Percentiles rank a stretch among this genome's conserved stretches.
Conservation (phyloP, 2,329 filamentous ascomycete species). For the Alternaria viburni region DNA sequence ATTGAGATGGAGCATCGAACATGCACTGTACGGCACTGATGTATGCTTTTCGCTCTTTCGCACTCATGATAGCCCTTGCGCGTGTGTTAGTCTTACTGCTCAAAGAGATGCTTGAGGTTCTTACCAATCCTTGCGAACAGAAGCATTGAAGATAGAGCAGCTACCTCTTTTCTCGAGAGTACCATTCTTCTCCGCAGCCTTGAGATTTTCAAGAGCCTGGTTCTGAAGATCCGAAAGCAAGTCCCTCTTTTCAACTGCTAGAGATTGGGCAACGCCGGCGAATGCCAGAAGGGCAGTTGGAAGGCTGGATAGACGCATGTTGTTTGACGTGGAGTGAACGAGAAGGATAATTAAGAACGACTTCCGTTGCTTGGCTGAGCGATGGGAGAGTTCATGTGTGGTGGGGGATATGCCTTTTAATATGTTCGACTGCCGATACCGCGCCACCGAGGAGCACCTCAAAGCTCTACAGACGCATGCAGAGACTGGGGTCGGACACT, state of each 20-base stretch:
- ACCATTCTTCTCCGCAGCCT: constrained; percentile 8
- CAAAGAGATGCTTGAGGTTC: background rate
- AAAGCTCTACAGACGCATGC: constrained; percentile 2
- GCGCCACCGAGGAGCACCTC: background rate
- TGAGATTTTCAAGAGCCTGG: constrained; percentile 17
- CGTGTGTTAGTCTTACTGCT: background rate
- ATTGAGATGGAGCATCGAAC: constrained; percentile 18
- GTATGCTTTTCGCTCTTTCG: constrained; percentile 24
- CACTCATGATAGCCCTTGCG: background rate
- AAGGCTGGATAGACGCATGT: constrained; percentile 6
- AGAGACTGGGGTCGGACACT: constrained; percentile 1
- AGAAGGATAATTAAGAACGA: too few species aligned
- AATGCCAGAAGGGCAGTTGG: constrained; percentile 15
- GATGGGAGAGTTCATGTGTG: background rate
- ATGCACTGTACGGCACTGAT: constrained; percentile 30
- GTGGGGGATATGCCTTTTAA: background rate
- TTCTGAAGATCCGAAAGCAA: constrained; percentile 18
- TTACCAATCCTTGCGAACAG: constrained; percentile 23
- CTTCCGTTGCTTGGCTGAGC: background rate
- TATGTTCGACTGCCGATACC: background rate
- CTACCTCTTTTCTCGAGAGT: constrained; percentile 1
- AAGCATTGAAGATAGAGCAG: constrained; percentile 16
- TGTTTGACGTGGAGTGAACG: background rate
- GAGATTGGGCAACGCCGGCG: constrained; percentile 8
- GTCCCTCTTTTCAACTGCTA: constrained; percentile 11